phyloP scores from a whole-genome alignment of 192 early-diverging fungal genomes.

The Endogone sp. region DNA sequence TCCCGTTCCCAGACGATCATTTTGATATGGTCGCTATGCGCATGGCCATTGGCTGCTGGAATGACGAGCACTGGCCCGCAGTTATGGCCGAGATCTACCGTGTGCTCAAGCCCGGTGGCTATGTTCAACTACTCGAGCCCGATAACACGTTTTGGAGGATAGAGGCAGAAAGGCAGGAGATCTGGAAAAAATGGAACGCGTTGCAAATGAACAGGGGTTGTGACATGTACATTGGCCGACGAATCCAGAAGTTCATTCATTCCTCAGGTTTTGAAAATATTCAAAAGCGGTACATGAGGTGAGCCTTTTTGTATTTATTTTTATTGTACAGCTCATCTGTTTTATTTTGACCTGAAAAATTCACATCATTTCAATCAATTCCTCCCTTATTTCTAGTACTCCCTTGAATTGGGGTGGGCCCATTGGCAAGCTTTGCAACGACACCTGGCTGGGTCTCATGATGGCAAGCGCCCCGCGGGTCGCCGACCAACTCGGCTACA shows the following conservation, averaged over 20 bases:
- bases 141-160: not conserved
- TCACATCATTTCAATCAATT: too few species aligned
- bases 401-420: not conserved
- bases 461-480: not conserved
- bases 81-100: conserved; percentile 7
- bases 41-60: conserved; percentile 6
- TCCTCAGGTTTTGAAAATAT: not conserved
- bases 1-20: conserved; percentile 22
- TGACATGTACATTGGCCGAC: not conserved
- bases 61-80: conserved; percentile 7
- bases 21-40: conserved; percentile 25
- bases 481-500: not conserved
- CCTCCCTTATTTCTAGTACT: not conserved
- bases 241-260: not conserved
- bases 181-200: not conserved
- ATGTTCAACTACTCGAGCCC: not conserved
- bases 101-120: conserved; percentile 18
- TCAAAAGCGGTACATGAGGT: not conserved
- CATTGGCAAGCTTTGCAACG: not conserved
- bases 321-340: too few species aligned
- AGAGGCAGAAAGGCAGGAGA: not conserved
- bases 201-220: not conserved
- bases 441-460: not conserved
- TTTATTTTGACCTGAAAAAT: too few species aligned
- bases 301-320: not conserved